phyloP scores from a whole-genome alignment of 306 rosid genomes.

The Cucumis melo region DNA sequence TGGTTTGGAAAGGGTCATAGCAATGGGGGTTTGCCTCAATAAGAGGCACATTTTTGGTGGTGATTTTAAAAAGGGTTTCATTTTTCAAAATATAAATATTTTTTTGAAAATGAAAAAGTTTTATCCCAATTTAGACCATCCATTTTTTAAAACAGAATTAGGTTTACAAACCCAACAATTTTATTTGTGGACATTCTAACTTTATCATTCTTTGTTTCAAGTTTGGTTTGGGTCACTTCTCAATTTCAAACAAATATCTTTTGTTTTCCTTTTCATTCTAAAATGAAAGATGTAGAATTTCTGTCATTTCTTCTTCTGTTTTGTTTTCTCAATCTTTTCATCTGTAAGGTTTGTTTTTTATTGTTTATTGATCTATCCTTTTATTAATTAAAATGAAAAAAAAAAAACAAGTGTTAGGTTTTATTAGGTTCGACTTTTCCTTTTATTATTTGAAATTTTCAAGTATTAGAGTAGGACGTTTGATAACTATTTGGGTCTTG shows the following conservation, averaged over 20 bases:
- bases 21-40: background rate
- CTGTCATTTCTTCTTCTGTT: background rate
- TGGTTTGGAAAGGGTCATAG: background rate
- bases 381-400: background rate
- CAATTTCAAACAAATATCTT: background rate
- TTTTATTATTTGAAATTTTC: too few species aligned
- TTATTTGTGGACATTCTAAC: background rate
- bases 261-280: too few species aligned
- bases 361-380: background rate
- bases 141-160: background rate
- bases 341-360: background rate
- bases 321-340: background rate
- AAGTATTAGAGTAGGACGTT: too few species aligned
- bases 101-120: too few species aligned
- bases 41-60: background rate
- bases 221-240: slow-evolving; percentile 3
- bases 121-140: background rate
- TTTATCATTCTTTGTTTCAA: background rate
- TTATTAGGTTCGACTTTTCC: background rate
- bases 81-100: background rate
- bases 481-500: too few species aligned
- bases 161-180: background rate
- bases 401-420: background rate
- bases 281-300: background rate
- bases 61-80: background rate